phyloP scores from a whole-genome alignment of 257 asterid species.

The Nicotiana tomentosiformis region DNA sequence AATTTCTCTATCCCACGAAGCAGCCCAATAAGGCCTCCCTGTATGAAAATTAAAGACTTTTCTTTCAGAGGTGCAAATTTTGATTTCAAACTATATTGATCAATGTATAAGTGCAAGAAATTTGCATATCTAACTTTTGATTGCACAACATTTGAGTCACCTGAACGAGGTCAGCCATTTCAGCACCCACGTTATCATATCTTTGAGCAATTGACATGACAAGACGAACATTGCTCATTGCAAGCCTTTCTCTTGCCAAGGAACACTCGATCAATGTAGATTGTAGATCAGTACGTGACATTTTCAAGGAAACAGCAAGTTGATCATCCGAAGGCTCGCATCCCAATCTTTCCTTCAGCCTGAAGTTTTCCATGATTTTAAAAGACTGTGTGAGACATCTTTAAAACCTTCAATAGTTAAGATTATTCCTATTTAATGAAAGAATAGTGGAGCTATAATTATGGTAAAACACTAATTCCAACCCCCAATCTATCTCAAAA shows the following conservation, averaged over 20 bases:
- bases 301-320: constrained; percentile 71
- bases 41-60: constrained; percentile 17
- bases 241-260: constrained; percentile 90
- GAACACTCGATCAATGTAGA: constrained; percentile 58
- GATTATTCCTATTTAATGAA: not conserved
- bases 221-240: constrained; percentile 95
- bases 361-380: constrained; percentile 20
- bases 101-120: not conserved
- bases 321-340: constrained; percentile 91
- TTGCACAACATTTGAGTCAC: constrained; percentile 28
- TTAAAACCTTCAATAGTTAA: not conserved
- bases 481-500: not conserved
- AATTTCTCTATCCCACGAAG: constrained; percentile 93
- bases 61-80: not conserved
- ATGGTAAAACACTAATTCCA: not conserved
- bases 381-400: not conserved
- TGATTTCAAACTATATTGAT: not conserved
- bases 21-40: constrained; percentile 93
- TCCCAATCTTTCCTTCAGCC: constrained; percentile 73
- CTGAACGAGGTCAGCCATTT: constrained; percentile 94
- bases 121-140: not conserved
- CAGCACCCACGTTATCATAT: constrained; percentile 92
- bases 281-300: constrained; percentile 53
- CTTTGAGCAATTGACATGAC: constrained; percentile 95
- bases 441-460: not conserved